Evolutionary conservation across 2,329 filamentous ascomycete species (phyloP), one percentile per base, ranked within the genome.

Genomic region (Leptodontidium sp.): DNA sequence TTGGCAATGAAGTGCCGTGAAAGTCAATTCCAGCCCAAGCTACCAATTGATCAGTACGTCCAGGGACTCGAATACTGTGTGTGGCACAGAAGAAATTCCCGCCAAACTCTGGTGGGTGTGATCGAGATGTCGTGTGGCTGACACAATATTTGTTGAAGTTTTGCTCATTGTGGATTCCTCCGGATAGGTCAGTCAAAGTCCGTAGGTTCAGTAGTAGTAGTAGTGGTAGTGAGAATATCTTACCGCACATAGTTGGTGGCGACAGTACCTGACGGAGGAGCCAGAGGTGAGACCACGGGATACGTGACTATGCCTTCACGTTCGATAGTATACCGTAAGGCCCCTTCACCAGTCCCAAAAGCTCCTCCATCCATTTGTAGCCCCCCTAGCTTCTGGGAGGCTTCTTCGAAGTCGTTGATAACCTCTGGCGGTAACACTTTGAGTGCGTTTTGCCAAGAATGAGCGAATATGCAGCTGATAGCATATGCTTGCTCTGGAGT

Each of bases 111-210:
- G 50, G 50, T 14, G 24, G 24, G 29, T 55, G 50, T 4, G 50
- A 55, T 15, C 50, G 50, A 17, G 12, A 4, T 26, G 50, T 55
- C 12, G 50, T 55, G 29, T 26, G 29, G n/a, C 24, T 32, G 29
- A 55, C 29, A n/a, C 50, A 55, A 29, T 24, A 55, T 15, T 26
- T 55, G 50, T 55, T 55, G 29, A 55, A 21, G 4, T 55, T 55
- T 12, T 14, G 4, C 29, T 29, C 17, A 2, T 26, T 55, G n/a
- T 55, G 50, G 9, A 17, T 55, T 9, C 4, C 5, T 26, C 12
- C 29, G 21, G 4, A 55, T 21, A 12, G 5, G 50, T 55, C 17
- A 55, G 50, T 40, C 21, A 32, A 55, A 55, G 50, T 9, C 2
- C 11, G 11, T 12, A 11, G 8, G 4, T 40, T 40, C 2, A 12